Evolutionary conservation across 192 early-diverging fungal species (phyloP).

Genomic region (Geranomyces variabilis): DNA sequence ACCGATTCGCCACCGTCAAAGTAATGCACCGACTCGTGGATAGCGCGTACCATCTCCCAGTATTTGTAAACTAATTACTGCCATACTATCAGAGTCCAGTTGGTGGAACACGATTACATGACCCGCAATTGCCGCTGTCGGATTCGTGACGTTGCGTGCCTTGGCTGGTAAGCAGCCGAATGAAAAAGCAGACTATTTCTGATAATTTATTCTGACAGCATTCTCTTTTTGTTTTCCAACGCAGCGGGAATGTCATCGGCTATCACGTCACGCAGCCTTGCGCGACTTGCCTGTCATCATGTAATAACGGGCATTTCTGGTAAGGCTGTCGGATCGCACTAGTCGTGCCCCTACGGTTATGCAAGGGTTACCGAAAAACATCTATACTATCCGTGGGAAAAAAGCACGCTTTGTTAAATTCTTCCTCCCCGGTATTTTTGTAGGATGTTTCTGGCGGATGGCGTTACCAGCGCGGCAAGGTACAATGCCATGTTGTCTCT

Average conservation of each 20-base stretch:
- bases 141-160: slow-evolving; percentile 79
- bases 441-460: slow-evolving; percentile 84
- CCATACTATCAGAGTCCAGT: slow-evolving; percentile 54
- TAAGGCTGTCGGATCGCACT: too few relatives aligned
- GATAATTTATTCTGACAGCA: background rate
- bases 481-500: slow-evolving; percentile 30
- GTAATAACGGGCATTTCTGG: slow-evolving; percentile 97
- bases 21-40: too few relatives aligned
- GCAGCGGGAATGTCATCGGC: slow-evolving; percentile 70
- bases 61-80: slow-evolving; percentile 1
- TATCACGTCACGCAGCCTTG: slow-evolving; percentile 87
- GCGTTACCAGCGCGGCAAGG: slow-evolving; percentile 66
- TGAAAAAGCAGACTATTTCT: background rate
- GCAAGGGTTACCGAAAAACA: too few relatives aligned
- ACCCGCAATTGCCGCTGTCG: slow-evolving; percentile 79
- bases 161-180: slow-evolving; percentile 61
- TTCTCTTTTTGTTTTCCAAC: background rate
- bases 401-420: too few relatives aligned
- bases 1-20: slow-evolving; percentile 70
- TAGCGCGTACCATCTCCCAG: background rate
- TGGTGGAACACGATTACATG: slow-evolving; percentile 77
- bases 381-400: too few relatives aligned
- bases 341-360: too few relatives aligned
- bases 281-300: slow-evolving; percentile 80
- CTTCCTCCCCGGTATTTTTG: too few relatives aligned